Conservation (phyloP, 768 basidiomycete species). For the Coprinopsis cinerea region DNA sequence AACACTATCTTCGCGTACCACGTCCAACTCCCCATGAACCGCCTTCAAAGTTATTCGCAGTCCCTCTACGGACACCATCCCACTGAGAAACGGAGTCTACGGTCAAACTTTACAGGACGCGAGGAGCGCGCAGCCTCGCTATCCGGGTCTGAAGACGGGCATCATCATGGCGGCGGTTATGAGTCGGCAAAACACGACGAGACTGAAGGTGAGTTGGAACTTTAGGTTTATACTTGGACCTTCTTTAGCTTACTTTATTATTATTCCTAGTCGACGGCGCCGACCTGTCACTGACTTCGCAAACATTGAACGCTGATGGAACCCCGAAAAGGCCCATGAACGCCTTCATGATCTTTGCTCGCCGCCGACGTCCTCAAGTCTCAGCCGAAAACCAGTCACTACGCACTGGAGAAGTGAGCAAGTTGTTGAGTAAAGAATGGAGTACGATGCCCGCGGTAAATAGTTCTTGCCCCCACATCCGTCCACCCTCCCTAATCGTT, state of each 20-base stretch:
- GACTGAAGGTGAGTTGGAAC: conserved; percentile 38
- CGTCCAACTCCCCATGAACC: not conserved
- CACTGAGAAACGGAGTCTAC: not conserved
- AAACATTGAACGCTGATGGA: conserved; percentile 80
- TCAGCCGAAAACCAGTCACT: conserved; percentile 83
- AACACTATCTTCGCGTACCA: not conserved
- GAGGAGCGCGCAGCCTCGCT: conserved; percentile 48
- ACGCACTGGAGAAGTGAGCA: conserved; percentile 88
- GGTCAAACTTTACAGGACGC: conserved; percentile 8
- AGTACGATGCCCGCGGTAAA: conserved; percentile 69
- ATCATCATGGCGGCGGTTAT: conserved; percentile 26
- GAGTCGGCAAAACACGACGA: conserved; percentile 36
- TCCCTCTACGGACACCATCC: conserved; percentile 1
- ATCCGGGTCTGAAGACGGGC: conserved; percentile 55
- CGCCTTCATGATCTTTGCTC: conserved; percentile 91
- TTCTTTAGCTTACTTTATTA: conserved; percentile 6
- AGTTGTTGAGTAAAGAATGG: conserved; percentile 85
- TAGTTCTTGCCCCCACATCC: conserved; percentile 9
- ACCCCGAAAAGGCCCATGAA: conserved; percentile 91
- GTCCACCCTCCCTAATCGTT: conserved; percentile 2
- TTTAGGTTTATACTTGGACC: conserved; percentile 9
- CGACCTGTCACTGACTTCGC: conserved; percentile 53
- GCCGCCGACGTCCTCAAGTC: conserved; percentile 75
- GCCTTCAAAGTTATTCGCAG: conserved; percentile 1
- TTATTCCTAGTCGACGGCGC: conserved; percentile 24